Base-by-base conservation (phyloP, 257 asterid species). In the Solanum clarkiae region DNA sequence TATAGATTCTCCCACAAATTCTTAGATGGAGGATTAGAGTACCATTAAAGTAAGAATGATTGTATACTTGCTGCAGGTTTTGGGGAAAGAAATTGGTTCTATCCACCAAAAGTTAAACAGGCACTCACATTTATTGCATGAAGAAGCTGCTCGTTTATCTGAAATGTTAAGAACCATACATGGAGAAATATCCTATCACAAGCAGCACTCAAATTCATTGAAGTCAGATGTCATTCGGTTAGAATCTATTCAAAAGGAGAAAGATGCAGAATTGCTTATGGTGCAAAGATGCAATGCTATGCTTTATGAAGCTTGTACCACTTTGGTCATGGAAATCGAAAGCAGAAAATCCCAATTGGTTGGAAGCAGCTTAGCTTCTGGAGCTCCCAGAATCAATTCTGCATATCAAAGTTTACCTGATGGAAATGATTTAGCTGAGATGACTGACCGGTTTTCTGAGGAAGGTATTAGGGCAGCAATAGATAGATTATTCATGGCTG, bases 261-360 rank as follows among this genome's bases (percentile, higher is more conserved):
- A 84, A 87, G 97, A 92, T 90, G 89, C 94, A 53, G 94, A 93
- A 90, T 81, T 92, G 90, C 90, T 87, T 85, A 81, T 62, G 83
- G 84, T 89, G 91, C 93, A 83, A 18, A 88, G 89, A 85, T 91
- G 89, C 71, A 63, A 90, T 85, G 86, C 92, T 17, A 89, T 85
- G 85, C 92, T 96, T 85, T 89, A 85, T 86, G 97, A 92, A 72
- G 91, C 98, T 83, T 95, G 97, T 85, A 86, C 87, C 45, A 87
- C 86, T 84, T 92, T 93, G 84, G 84, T 92, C 84, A 85, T 89
- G 63, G 96, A 92, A 87, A 92, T 96, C 72, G 94, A 93, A 84
- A 91, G 88, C 80, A 86, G 91, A 91, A 93, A 90, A 86, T 87
- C 88, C 71, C 90, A 79, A 66, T 83, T 86, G 80, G 87, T 22